These are phyloP conservation scores for Dactylonectria macrodidyma DNA, from an alignment of 2,329 filamentous ascomycete genomes.

Conservation along the genomic window DNA sequence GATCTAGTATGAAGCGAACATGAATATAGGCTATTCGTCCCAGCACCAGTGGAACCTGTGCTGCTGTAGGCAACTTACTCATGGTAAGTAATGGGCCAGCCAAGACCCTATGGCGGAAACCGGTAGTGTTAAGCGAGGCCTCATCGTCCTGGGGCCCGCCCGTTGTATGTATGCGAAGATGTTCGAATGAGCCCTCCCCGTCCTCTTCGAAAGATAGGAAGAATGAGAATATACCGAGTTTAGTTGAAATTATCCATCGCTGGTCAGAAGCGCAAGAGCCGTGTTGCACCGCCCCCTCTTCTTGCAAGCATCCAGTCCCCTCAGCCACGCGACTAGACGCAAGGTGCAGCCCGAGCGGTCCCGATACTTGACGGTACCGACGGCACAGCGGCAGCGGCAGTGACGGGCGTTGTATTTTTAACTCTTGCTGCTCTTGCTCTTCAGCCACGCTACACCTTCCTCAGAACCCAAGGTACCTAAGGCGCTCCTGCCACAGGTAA, in stretches of 20 bases:
- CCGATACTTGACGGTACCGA: neutral
- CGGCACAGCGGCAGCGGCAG: slow-evolving; percentile 2
- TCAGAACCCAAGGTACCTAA: neutral
- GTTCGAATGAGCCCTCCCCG: neutral
- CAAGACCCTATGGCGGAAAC: neutral
- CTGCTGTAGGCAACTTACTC: slow-evolving; percentile 6
- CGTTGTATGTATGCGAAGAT: neutral
- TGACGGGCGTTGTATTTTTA: slow-evolving; percentile 13
- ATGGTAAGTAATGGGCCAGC: neutral
- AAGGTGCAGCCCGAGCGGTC: neutral
- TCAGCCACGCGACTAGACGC: neutral
- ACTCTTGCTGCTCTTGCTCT: slow-evolving; percentile 1
- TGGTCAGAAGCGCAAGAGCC: too few relatives aligned
- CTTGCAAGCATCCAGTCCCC: neutral
- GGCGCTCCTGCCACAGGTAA: slow-evolving; percentile 15
- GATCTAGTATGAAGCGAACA: too few relatives aligned
- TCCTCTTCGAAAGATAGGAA: neutral
- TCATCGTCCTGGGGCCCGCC: neutral
- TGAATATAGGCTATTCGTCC: too few relatives aligned
- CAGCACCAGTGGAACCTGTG: slow-evolving; percentile 6
- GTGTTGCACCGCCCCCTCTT: neutral
- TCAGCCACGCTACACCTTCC: slow-evolving; percentile 18
- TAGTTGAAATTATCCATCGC: neutral
- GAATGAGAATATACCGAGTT: neutral
- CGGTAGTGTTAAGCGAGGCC: slow-evolving; percentile 1